Conservation (phyloP, 306 rosid species). For the Echinosophora koreensis region DNA sequence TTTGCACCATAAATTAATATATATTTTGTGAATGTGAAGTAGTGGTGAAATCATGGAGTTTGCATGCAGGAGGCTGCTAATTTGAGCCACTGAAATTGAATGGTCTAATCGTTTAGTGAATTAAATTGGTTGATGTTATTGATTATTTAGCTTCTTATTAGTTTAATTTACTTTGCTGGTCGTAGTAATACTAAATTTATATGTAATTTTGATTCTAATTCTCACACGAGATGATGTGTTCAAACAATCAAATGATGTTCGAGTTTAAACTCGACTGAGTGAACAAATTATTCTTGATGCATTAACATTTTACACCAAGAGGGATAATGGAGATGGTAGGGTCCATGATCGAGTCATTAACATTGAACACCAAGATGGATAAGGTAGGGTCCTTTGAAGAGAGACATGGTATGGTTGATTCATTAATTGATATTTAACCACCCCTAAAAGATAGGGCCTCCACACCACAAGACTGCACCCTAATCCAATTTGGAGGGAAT, state of each 20-base stretch:
- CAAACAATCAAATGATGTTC: neutral
- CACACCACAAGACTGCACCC: constrained; percentile 7
- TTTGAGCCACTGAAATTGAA: constrained; percentile 1
- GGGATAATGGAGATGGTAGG: neutral
- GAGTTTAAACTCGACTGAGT: neutral
- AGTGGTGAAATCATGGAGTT: neutral
- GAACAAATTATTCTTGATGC: neutral
- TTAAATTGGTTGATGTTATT: neutral
- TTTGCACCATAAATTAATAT: neutral
- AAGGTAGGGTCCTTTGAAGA: constrained; percentile 33
- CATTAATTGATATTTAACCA: constrained; percentile 13
- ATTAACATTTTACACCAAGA: neutral
- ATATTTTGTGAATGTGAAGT: neutral
- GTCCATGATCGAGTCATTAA: neutral
- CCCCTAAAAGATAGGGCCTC: constrained; percentile 1
- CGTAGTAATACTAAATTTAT: neutral
- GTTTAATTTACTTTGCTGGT: neutral
- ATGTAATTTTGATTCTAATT: constrained; percentile 4
- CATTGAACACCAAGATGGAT: constrained; percentile 35
- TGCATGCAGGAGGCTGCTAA: constrained; percentile 7
- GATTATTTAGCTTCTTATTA: neutral
- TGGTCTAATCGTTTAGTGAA: neutral
- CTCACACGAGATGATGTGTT: constrained; percentile 13
- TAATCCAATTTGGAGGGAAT: constrained; percentile 21
- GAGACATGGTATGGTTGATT: constrained; percentile 4